phyloP scores from a whole-genome alignment of 1,284 basidiomycete genomes.

The Tetrapyrgos nigripes region DNA sequence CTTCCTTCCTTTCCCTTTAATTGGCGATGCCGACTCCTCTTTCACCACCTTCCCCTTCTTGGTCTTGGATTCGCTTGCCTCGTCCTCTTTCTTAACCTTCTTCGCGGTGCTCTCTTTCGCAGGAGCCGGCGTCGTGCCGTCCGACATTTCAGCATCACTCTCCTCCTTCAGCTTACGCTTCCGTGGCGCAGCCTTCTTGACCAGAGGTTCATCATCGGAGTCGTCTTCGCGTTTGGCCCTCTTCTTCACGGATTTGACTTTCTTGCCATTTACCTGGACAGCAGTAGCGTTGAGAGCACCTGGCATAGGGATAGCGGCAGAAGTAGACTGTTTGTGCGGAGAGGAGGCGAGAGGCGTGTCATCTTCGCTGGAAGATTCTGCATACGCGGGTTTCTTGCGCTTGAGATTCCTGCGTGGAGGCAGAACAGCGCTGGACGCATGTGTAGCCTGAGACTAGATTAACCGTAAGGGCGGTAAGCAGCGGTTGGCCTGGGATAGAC shows the following conservation, averaged over 20 bases:
- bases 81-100: constrained; percentile 31
- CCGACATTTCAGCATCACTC: constrained; percentile 53
- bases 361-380: constrained; percentile 68
- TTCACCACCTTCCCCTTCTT: constrained; percentile 45
- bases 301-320: constrained; percentile 48
- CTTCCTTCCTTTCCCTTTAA: constrained; percentile 52
- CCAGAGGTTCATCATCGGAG: constrained; percentile 54
- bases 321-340: constrained; percentile 57
- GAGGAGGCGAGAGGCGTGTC: constrained; percentile 76
- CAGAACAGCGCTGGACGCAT: constrained; percentile 53
- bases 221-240: constrained; percentile 67
- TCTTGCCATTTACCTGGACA: constrained; percentile 37
- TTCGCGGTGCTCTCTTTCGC: constrained; percentile 33
- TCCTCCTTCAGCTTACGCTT: constrained; percentile 64
- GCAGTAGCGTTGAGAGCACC: constrained; percentile 48
- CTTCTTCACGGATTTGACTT: constrained; percentile 55
- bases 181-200: constrained; percentile 48
- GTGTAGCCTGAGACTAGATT: constrained; percentile 52
- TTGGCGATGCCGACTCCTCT: constrained; percentile 38
- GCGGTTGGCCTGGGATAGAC: constrained; percentile 16
- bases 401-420: constrained; percentile 55
- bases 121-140: constrained; percentile 49
- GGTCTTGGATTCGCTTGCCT: constrained; percentile 22
- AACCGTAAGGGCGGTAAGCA: constrained; percentile 31
- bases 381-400: constrained; percentile 60